These are phyloP conservation scores for Tulasnella sp. DNA, from an alignment of 768 basidiomycete genomes.

Conservation along the genomic window DNA sequence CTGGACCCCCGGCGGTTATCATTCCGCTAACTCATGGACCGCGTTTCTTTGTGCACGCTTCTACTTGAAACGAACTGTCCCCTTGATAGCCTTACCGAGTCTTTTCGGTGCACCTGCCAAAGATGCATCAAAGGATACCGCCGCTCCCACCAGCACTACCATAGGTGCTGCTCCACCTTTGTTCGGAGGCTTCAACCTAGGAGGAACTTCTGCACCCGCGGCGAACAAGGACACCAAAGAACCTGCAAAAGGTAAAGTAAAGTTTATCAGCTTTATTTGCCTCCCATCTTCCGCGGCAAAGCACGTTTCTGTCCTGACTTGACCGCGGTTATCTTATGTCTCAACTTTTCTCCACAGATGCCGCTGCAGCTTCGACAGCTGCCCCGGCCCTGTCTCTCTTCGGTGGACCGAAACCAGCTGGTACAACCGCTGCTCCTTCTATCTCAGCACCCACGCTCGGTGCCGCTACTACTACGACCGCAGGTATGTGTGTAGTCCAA, in stretches of 20 bases:
- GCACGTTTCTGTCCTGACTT: neutral
- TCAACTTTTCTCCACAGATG: neutral
- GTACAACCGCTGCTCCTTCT: neutral
- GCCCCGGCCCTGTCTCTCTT: neutral
- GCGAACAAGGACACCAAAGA: neutral
- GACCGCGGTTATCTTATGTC: neutral
- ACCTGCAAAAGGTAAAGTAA: neutral
- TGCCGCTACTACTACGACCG: neutral
- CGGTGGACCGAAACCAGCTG: neutral
- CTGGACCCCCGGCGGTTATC: neutral
- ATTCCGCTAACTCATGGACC: neutral
- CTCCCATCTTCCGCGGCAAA: neutral
- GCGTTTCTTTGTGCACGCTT: neutral
- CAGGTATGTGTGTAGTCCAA: neutral
- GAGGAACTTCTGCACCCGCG: neutral
- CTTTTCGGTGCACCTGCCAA: constrained; percentile 4
- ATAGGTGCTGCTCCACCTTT: neutral
- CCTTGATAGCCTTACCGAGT: neutral
- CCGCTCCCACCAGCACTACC: neutral
- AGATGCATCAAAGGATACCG: neutral
- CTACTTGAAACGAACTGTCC: neutral
- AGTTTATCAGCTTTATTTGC: neutral
- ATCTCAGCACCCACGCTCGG: neutral
- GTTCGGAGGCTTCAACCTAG: neutral
- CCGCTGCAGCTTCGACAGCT: neutral